These are phyloP conservation scores for Colletotrichum magnum DNA, from an alignment of 2,329 filamentous ascomycete genomes.

Conservation along the genomic window DNA sequence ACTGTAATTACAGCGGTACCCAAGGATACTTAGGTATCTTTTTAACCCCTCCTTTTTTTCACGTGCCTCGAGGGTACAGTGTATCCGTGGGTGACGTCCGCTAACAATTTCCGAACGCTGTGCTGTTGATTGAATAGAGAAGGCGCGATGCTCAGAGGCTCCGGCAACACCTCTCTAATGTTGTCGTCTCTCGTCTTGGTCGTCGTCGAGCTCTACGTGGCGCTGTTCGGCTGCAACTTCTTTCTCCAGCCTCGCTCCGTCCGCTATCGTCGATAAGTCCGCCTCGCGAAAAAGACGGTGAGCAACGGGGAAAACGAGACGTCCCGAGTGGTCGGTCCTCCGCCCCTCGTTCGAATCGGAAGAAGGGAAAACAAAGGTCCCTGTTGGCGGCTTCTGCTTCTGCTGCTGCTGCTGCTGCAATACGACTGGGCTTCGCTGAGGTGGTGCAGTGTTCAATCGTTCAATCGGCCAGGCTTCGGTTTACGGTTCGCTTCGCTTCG, in stretches of 20 bases:
- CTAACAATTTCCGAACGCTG: not conserved
- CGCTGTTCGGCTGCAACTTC: not conserved
- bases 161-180: no score
- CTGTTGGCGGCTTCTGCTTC: not conserved
- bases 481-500: no score
- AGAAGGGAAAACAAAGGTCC: not conserved
- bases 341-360: not conserved
- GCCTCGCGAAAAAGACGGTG: constrained; percentile 36
- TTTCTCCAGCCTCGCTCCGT: not conserved
- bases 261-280: constrained; percentile 10
- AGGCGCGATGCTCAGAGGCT: no score
- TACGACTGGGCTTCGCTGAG: constrained; percentile 17
- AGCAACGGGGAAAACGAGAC: constrained; percentile 7
- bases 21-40: not conserved
- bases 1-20: no score
- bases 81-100: no score
- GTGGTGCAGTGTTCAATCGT: not conserved
- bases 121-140: no score
- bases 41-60: not conserved
- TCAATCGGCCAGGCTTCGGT: no score
- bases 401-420: constrained; percentile 24
- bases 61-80: not conserved
- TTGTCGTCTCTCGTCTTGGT: no score
- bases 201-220: not conserved
- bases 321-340: constrained; percentile 4